These are phyloP conservation scores for Neurospora sp. DNA, from an alignment of 495 filamentous ascomycete genomes.

Conservation along the genomic window DNA sequence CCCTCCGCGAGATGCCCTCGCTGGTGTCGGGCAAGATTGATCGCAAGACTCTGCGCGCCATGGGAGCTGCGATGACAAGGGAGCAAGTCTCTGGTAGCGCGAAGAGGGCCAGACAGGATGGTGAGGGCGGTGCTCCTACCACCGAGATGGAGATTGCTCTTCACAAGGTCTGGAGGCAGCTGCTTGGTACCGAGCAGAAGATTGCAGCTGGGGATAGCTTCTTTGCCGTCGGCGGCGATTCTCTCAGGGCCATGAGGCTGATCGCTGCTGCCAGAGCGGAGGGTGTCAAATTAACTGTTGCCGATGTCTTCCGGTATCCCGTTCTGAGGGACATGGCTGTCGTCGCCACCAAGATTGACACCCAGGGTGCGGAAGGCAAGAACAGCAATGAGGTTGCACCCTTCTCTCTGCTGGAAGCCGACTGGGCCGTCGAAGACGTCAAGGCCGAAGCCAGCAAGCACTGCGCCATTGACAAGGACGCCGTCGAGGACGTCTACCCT, in stretches of 20 bases:
- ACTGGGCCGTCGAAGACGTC: conserved; percentile 19
- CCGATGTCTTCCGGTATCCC: conserved; percentile 34
- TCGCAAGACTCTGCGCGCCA: conserved; percentile 42
- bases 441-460: conserved; percentile 16
- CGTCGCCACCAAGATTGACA: conserved; percentile 11
- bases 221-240: conserved; percentile 46
- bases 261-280: conserved; percentile 32
- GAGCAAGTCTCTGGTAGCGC: conserved; percentile 22
- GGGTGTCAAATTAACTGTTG: conserved; percentile 32
- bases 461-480: conserved; percentile 15
- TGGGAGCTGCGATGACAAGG: conserved; percentile 24
- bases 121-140: conserved; percentile 6
- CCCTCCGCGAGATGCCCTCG: conserved; percentile 44
- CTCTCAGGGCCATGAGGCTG: conserved; percentile 44
- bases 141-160: conserved; percentile 22
- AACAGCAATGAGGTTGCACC: conserved; percentile 1
- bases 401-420: conserved; percentile 21
- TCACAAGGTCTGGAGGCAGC: conserved; percentile 18
- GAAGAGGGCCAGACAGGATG: conserved; percentile 8
- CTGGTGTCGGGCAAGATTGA: conserved; percentile 53
- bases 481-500: conserved; percentile 55
- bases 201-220: conserved; percentile 36
- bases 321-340: conserved; percentile 30
- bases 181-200: conserved; percentile 19
- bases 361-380: not conserved